phyloP scores from a whole-genome alignment of 1,284 basidiomycete genomes.

The Mixia osmundae region DNA sequence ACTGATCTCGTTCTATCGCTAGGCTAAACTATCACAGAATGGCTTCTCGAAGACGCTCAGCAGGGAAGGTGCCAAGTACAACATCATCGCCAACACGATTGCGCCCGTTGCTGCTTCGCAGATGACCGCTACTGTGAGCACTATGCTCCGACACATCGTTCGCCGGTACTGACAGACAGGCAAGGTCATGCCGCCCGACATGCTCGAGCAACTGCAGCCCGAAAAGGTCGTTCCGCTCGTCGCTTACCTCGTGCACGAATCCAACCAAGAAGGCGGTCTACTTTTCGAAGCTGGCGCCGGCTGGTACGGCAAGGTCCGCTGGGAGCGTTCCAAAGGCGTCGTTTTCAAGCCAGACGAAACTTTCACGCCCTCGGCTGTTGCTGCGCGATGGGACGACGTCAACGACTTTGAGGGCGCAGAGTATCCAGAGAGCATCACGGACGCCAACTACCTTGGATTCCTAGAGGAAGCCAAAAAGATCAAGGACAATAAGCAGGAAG shows the following conservation, averaged over 20 bases:
- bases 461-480: conserved; percentile 43
- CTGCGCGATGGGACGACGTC: conserved; percentile 40
- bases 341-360: conserved; percentile 74
- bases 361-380: conserved; percentile 75
- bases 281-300: conserved; percentile 90
- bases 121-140: conserved; percentile 15
- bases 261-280: conserved; percentile 47
- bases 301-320: conserved; percentile 73
- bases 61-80: conserved; percentile 43
- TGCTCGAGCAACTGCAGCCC: conserved; percentile 79
- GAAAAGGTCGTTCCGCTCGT: conserved; percentile 87
- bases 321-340: conserved; percentile 65
- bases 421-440: conserved; percentile 45
- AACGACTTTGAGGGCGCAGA: conserved; percentile 51
- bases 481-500: conserved; percentile 46
- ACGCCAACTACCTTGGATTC: conserved; percentile 31
- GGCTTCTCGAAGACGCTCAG: conserved; percentile 78
- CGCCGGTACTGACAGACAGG: conserved; percentile 39
- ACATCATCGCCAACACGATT: conserved; percentile 66
- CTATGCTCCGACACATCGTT: conserved; percentile 4
- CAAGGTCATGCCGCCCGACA: conserved; percentile 89
- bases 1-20: no score
- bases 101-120: conserved; percentile 46
- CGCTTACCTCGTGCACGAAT: conserved; percentile 27
- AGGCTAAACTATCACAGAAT: no score